These are phyloP conservation scores for Penicillium cosmopolitanum DNA, from an alignment of 495 filamentous ascomycete species.

Conservation along the genomic window DNA sequence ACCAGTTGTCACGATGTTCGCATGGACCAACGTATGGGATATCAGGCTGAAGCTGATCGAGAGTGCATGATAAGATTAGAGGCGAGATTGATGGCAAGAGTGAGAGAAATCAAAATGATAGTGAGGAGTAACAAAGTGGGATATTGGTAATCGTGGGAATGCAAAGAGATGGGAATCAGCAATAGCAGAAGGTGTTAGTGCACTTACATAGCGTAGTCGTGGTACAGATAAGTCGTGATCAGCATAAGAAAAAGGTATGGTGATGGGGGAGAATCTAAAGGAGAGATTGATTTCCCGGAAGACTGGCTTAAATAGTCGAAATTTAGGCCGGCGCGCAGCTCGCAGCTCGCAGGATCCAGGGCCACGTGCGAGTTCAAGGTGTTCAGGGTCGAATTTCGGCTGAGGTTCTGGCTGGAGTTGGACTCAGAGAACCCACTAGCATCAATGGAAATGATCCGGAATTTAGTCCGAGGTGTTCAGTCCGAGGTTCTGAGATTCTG, in stretches of 20 bases:
- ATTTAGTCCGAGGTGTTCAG: too few relatives aligned
- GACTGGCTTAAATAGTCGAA: background rate
- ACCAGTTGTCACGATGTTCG: too few relatives aligned
- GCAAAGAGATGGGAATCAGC: too few relatives aligned
- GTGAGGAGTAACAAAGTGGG: background rate
- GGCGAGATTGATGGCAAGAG: background rate
- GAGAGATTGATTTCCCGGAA: background rate
- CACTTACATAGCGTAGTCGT: background rate
- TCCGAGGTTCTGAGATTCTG: too few relatives aligned
- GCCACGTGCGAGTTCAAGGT: too few relatives aligned
- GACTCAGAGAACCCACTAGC: too few relatives aligned
- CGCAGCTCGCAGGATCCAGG: too few relatives aligned
- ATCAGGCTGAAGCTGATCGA: background rate
- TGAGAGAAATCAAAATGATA: background rate
- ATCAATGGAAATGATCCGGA: too few relatives aligned
- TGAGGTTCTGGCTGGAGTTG: too few relatives aligned
- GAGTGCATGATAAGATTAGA: background rate
- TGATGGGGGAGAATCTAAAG: constrained; percentile 3
- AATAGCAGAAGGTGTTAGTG: background rate
- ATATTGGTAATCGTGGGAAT: too few relatives aligned
- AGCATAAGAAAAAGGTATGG: background rate
- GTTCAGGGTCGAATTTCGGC: too few relatives aligned
- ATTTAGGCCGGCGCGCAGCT: too few relatives aligned
- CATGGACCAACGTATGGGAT: background rate
- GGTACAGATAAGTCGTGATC: background rate